Evolutionary conservation across 1,284 basidiomycete genomes (phyloP).

Genomic region (Cystobasidium sp.): DNA sequence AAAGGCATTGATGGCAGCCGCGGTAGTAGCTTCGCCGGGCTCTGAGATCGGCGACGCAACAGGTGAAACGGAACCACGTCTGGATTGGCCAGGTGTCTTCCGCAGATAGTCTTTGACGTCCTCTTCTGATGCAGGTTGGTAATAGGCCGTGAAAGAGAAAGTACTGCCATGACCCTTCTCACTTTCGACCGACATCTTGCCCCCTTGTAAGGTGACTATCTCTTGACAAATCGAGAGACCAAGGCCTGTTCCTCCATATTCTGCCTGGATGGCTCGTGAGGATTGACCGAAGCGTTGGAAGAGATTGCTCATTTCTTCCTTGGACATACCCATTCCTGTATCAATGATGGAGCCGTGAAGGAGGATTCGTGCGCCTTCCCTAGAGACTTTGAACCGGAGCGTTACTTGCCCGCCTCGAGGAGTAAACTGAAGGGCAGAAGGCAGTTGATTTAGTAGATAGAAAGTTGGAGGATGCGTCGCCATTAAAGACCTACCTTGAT

Average conservation of each 20-base stretch:
- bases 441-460: background rate
- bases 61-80: conserved; percentile 15
- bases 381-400: conserved; percentile 14
- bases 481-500: conserved; percentile 34
- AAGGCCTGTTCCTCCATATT: conserved; percentile 43
- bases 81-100: conserved; percentile 22
- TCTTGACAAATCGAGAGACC: conserved; percentile 47
- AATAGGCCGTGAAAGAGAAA: conserved; percentile 45
- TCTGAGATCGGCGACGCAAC: conserved; percentile 12
- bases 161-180: conserved; percentile 44
- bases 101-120: conserved; percentile 28
- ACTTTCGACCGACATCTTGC: conserved; percentile 48
- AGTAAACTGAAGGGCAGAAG: conserved; percentile 12
- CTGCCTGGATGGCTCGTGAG: conserved; percentile 47
- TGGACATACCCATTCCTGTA: conserved; percentile 49
- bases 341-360: conserved; percentile 43
- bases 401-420: conserved; percentile 28
- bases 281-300: conserved; percentile 49
- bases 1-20: conserved; percentile 19
- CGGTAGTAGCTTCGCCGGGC: background rate
- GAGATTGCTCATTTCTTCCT: conserved; percentile 46
- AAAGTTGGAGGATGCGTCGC: background rate
- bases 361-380: conserved; percentile 7
- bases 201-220: conserved; percentile 49
- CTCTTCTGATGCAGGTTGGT: conserved; percentile 23